Base-by-base conservation (phyloP, 306 rosid species). In the Albizia julibrissin region DNA sequence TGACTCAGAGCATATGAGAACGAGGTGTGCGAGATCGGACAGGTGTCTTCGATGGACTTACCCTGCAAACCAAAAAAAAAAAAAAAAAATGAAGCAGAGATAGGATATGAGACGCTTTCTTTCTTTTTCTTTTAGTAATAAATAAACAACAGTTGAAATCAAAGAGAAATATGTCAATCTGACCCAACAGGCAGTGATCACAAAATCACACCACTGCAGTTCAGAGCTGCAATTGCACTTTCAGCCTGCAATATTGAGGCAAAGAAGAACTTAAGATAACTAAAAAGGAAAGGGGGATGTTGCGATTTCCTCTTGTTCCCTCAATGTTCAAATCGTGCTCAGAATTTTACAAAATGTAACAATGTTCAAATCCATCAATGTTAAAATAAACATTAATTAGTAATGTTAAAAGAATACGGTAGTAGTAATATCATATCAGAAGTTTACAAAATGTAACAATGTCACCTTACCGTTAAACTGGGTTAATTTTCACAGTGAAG, bases 191-290 rank as follows among this genome's bases (percentile, higher is more conserved):
- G 99, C 84, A 93, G 88, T 37, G 97, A 72, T 54, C 99, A 97
- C 94, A 95, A 81, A 83, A 95, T 90, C 87, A 92, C 97, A 62
- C 99, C 99, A 79, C 99, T 93, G 67, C 99, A 95, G 90, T 93
- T 95, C 70, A 95, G 94, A 78, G 99, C 98, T 6, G 93, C 93
- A 89, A 95, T 95, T 79, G 99, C 99, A 85, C 98, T 92, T 80
- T 95, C 97, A 79, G 99, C 99, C 99, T 95, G 94, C 82, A 79
- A 78, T 37, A 31, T 76, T 13, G 77, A 50, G 69, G 75, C 67
- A 71, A 65, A 46, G 79, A 75, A 42, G 79, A 75, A 50, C 78
- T 56, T 84, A 33, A 87, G 80, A 69, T 64, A 33, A 12, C 33
- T 9, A 49, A 24, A 40, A 56, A 42, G 15, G 11, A 52, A 65